Conservation (phyloP, 2,329 filamentous ascomycete species). For the Decorospora gaudefroyi region DNA sequence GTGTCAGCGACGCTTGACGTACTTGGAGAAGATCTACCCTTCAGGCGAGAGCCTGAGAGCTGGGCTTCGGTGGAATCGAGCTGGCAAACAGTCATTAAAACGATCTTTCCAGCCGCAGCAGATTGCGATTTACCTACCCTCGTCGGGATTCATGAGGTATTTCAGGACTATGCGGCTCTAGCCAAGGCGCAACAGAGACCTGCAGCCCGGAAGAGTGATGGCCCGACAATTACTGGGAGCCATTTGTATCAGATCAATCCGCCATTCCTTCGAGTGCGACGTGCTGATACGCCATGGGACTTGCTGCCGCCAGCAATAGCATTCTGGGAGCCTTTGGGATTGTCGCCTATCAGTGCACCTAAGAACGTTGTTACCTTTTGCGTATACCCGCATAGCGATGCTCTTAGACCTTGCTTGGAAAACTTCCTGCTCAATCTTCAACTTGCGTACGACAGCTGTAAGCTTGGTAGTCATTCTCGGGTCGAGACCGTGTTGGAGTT, state of each 20-base stretch:
- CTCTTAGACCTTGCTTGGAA: slow-evolving; percentile 63
- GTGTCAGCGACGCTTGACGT: slow-evolving; percentile 56
- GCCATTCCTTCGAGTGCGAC: slow-evolving; percentile 73
- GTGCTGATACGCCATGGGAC: slow-evolving; percentile 70
- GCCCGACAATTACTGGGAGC: slow-evolving; percentile 30
- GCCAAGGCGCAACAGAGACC: slow-evolving; percentile 44
- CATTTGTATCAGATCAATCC: slow-evolving; percentile 58
- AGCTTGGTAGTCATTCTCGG: slow-evolving; percentile 67
- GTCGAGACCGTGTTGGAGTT: slow-evolving; percentile 48
- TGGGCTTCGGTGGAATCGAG: slow-evolving; percentile 29
- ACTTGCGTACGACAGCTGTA: slow-evolving; percentile 73
- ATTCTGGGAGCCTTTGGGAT: slow-evolving; percentile 81
- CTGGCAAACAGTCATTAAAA: slow-evolving; percentile 32
- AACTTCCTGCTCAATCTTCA: slow-evolving; percentile 70
- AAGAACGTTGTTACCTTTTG: slow-evolving; percentile 75
- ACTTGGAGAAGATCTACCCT: slow-evolving; percentile 26
- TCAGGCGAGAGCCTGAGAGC: neutral
- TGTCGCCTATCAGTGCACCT: slow-evolving; percentile 69
- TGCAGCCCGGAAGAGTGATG: slow-evolving; percentile 41
- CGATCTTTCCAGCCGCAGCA: slow-evolving; percentile 37
- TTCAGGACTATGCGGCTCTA: slow-evolving; percentile 45
- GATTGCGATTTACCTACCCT: slow-evolving; percentile 42
- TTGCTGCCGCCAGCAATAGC: slow-evolving; percentile 72
- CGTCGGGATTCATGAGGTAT: slow-evolving; percentile 52
- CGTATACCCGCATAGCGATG: slow-evolving; percentile 68